Evolutionary conservation across 2,329 filamentous ascomycete genomes (phyloP).

Genomic region (Arthroderma sp.): DNA sequence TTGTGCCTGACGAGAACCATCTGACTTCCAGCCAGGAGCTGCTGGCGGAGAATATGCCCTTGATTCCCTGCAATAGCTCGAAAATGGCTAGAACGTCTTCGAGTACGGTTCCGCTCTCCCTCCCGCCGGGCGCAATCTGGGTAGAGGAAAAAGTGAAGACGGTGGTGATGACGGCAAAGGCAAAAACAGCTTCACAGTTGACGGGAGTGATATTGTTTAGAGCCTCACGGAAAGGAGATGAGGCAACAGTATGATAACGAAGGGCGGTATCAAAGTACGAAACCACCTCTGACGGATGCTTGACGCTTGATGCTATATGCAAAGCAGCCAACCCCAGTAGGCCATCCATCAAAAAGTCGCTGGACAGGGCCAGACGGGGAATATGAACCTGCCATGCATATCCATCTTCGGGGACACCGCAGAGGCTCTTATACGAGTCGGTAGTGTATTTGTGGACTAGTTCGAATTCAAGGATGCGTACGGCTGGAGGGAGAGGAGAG

Average conservation of each 20-base stretch:
- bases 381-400: slow-evolving; percentile 32
- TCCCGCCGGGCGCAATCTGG: slow-evolving; percentile 21
- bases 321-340: slow-evolving; percentile 31
- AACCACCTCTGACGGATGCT: slow-evolving; percentile 20
- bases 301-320: slow-evolving; percentile 27
- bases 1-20: slow-evolving; percentile 36
- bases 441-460: slow-evolving; percentile 43
- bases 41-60: slow-evolving; percentile 25
- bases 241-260: slow-evolving; percentile 27
- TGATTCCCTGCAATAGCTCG: slow-evolving; percentile 27
- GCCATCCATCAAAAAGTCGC: slow-evolving; percentile 34
- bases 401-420: slow-evolving; percentile 22
- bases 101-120: slow-evolving; percentile 23
- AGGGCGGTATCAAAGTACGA: slow-evolving; percentile 28
- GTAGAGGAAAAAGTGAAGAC: slow-evolving; percentile 28
- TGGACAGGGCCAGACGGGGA: slow-evolving; percentile 29
- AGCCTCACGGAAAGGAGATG: slow-evolving; percentile 25
- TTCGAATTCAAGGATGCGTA: slow-evolving; percentile 34
- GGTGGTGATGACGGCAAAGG: slow-evolving; percentile 28
- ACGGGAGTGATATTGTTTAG: slow-evolving; percentile 25
- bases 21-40: slow-evolving; percentile 38
- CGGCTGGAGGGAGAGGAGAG: slow-evolving; percentile 1
- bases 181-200: slow-evolving; percentile 30
- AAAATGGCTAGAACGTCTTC: slow-evolving; percentile 28
- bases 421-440: slow-evolving; percentile 35